Base-by-base conservation (phyloP, 768 basidiomycete genomes). In the Xanthoconium stramineum region DNA sequence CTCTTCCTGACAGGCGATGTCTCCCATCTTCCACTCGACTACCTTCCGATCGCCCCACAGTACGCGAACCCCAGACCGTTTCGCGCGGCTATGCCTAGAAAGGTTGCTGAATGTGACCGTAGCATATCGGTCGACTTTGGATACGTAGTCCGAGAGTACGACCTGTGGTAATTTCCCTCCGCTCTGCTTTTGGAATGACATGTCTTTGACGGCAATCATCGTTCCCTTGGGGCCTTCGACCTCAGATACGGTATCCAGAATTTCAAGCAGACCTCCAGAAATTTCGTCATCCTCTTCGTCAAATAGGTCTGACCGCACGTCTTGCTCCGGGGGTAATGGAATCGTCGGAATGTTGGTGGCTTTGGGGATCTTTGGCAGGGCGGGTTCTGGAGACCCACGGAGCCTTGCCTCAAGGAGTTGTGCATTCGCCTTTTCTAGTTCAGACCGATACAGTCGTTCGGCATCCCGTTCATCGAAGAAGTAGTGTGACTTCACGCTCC, bases 131-230 rank as follows among this genome's bases (percentile, higher is more conserved):
- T 94, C 89, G 19, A 73, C 61, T 65, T 88, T 91, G 14, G 75
- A 69, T 3, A 93, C 85, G 19, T 78, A 77, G 55, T 92, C 90
- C 51, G 78, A 69, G 38, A 98, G 78, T 6, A 92, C 69, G 15
- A 68, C 74, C 70, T 89, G 94, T 11, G 96, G 93, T 14, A 88
- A 86, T 39, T 83, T 85, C 36, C 90, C 88, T 37, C 90, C 85
- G 78, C 86, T 87, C 65, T 90, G 84, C 72, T 91, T 96, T 3
- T 93, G 89, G 28, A 92, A 75, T 2, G 83, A 67, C 86, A 98
- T 88, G 57, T 94, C 84, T 29, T 86, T 78, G 59, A 87, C 65
- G 29, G 61, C 69, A 46, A 88, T 73, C 6, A 78, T 79, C 10
- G 73, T 76, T 14, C 87, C 89, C 50, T 77, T 69, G 11, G 76